Evolutionary conservation across 2,329 filamentous ascomycete genomes (phyloP).

Genomic region (Grosmannia clavigera): DNA sequence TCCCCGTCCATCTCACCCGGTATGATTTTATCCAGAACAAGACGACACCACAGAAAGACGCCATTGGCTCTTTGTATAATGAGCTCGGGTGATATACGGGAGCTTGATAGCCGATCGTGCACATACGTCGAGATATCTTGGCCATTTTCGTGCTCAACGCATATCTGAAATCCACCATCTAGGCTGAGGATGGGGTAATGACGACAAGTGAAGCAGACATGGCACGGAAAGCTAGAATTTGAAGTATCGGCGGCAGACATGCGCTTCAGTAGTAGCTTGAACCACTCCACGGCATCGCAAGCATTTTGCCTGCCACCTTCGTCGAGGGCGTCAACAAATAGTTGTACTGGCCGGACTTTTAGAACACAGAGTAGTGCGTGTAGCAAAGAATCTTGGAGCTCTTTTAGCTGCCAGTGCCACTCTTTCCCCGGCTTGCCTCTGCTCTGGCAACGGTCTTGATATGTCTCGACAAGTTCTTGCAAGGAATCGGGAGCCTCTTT

Average conservation of each 20-base stretch:
- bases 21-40: background rate
- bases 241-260: slow-evolving; percentile 5
- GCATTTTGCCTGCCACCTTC: slow-evolving; percentile 19
- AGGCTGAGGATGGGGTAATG: slow-evolving; percentile 19
- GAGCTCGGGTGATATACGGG: background rate
- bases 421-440: slow-evolving; percentile 5
- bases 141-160: slow-evolving; percentile 19
- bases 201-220: slow-evolving; percentile 21
- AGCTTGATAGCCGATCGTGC: background rate
- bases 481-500: slow-evolving; percentile 11
- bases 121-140: slow-evolving; percentile 14
- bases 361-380: slow-evolving; percentile 14
- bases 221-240: slow-evolving; percentile 3
- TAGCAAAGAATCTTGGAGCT: slow-evolving; percentile 8
- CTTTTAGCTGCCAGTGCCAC: background rate
- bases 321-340: slow-evolving; percentile 25
- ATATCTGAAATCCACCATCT: slow-evolving; percentile 15
- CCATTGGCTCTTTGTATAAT: background rate
- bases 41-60: background rate
- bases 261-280: slow-evolving; percentile 15
- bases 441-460: background rate
- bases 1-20: background rate
- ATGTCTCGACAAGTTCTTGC: slow-evolving; percentile 4
- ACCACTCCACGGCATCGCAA: slow-evolving; percentile 7
- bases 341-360: slow-evolving; percentile 10